Base-by-base conservation (phyloP, 2,329 filamentous ascomycete species). In the Aspergillus brunneoviolaceus region DNA sequence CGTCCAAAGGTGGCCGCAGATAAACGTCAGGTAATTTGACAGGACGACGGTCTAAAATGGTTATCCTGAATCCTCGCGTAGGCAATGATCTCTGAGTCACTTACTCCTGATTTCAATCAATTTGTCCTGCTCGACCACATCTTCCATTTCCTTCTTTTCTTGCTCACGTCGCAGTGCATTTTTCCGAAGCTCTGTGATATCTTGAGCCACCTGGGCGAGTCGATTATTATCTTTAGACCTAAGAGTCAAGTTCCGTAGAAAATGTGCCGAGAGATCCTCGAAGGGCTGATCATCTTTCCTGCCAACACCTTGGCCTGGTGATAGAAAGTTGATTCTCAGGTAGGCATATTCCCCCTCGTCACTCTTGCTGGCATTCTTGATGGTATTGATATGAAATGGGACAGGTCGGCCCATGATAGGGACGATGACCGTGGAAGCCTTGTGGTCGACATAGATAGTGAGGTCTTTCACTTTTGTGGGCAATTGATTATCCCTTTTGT, bases 121-220 rank as follows among this genome's bases (percentile, higher is more conserved):
- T 81, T 99, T 99, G 75, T 99, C 95, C 76, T 99, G 95, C 77
- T 98, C 95, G 5, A 99, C 93, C 23, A 99, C 95, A 76, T 99
- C 95, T 74, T 99, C 95, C 90, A 99, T 90, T 69, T 99, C 94
- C 80, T 99, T 99, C 86, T 98, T 97, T 78, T 97, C 94, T 71
- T 97, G 93, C 76, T 99, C 95, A 69, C 92, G 90, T 77, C 96
- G 93, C 48, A 91, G 86, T 5, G 91, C 88, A 67, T 94, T 91
- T 74, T 95, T 96, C 81, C 97, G 96, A 82, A 99, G 89, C 72
- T 97, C 95, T 11, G 92, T 94, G 69, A 99, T 98, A 72, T 96
- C 91, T 62, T 90, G 90, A 12, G 92, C 89, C 67, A 99, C 95
- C 70, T 96, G 91, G 60, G 91, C 89, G 74, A 99, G 92, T 63